Base-by-base conservation (phyloP, 1,139 yeast genomes). In the Torulaspora globosa region DNA sequence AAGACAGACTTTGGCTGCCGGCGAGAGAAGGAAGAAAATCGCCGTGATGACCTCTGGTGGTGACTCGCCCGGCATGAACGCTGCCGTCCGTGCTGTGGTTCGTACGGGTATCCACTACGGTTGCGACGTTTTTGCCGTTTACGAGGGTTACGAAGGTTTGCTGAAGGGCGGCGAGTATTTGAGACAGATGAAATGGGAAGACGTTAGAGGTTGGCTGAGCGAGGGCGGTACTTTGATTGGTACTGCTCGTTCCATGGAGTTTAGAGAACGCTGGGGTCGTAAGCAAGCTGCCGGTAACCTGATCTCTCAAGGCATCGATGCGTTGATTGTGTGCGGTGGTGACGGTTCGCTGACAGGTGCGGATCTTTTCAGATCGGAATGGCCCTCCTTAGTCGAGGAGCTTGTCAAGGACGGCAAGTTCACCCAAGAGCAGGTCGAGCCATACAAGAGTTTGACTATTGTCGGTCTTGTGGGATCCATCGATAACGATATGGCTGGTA, bases 41-140 rank as follows among this genome's bases (percentile, higher is more conserved):
- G 94, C 86, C 1, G 87, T 84, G 18, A 84, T 84, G 92, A 84
- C 94, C 2, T 82, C 90, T 1, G 94, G 94, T 53, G 94, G 94
- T 60, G 94, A 84, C 64, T 84, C 92, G 39, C 92, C 87, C 15
- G 94, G 94, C 57, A 84, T 84, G 94, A 82, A 82, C 62, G 87
- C 92, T 5, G 83, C 80, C 23, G 92, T 84, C 8, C 73, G 92
- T 55, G 90, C 92, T 1, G 87, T 84, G 43, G 84, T 84, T 7
- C 71, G 94, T 56, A 79, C 90, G 0, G 85, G 86, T 45, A 81
- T 84, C 53, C 80, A 72, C 67, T 71, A 76, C 51, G 86, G 82
- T 10, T 83, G 90, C 63, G 84, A 80, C 56, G 84, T 84, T 1
- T 84, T 72, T 62, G 89, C 85, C 3, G 74, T 84, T 24, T 79